Conservation (phyloP, 495 filamentous ascomycete genomes). For the Hyaloscypha variabilis region DNA sequence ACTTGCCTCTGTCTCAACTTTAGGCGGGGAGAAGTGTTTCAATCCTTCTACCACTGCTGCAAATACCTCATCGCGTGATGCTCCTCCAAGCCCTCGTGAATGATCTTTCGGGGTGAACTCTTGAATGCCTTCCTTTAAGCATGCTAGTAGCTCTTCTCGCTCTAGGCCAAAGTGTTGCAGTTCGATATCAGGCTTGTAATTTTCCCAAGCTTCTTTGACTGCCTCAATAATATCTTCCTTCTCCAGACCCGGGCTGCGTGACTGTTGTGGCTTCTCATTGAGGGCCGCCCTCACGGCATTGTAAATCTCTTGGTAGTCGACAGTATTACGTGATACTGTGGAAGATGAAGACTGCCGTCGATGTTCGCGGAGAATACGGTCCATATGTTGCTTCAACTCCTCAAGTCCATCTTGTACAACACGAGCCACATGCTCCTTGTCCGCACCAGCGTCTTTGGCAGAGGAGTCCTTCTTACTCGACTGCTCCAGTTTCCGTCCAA, state of each 20-base stretch:
- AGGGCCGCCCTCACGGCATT: conserved; percentile 78
- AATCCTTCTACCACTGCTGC: conserved; percentile 80
- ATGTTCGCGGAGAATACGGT: conserved; percentile 72
- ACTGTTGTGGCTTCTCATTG: conserved; percentile 62
- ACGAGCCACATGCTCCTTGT: conserved; percentile 70
- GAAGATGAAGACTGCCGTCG: conserved; percentile 62
- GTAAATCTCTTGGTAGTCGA: conserved; percentile 81
- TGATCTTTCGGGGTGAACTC: conserved; percentile 64
- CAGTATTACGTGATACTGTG: conserved; percentile 36
- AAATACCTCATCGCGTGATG: conserved; percentile 78
- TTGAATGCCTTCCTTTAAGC: conserved; percentile 79
- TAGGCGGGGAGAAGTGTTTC: conserved; percentile 74
- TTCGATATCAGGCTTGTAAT: conserved; percentile 89
- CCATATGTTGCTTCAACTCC: conserved; percentile 80
- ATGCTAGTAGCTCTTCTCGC: conserved; percentile 83
- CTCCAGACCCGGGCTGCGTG: conserved; percentile 38
- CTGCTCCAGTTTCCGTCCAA: conserved; percentile 81
- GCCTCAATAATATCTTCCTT: conserved; percentile 84
- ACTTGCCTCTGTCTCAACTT: conserved; percentile 62
- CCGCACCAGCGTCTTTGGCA: conserved; percentile 52
- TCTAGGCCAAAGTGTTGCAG: conserved; percentile 87
- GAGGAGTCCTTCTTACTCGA: conserved; percentile 42
- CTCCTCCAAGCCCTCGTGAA: conserved; percentile 46
- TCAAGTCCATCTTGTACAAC: conserved; percentile 79
- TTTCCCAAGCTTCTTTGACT: conserved; percentile 86